Evolutionary conservation across 1,284 basidiomycete species (phyloP), one percentile per base, ranked within the genome.

Genomic region (Apiotrichum veenhuisii): DNA sequence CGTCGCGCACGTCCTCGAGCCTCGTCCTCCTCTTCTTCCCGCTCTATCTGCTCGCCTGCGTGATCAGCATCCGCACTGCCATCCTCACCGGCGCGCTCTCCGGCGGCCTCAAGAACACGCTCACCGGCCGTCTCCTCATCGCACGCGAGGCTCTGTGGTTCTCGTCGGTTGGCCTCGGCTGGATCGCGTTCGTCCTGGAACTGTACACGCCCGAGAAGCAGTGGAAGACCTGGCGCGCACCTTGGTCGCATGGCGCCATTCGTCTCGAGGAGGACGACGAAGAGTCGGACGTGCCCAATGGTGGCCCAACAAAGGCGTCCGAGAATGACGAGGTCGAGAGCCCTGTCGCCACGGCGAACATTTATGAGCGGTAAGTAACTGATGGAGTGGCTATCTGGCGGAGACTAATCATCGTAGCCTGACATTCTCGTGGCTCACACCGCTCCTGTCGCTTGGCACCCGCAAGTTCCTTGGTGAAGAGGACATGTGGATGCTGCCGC

Each of bases 11-110:
- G 11, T 88, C 92, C 0, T 93, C 91, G 0, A 82, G 88, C 0
- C 73, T 85, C 23, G 77, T 93, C 27, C 82, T 97, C 23, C 76
- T 95, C 50, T 93, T 91, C 76, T 95, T 89, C 87, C 88, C 92
- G 0, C 51, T 82, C 4, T 90, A 92, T 66, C 55, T 84, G 12
- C 30, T 82, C 22, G 78, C 79, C 0, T 69, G 84, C 1, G 68
- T 79, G 5, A 72, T 91, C 25, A 85, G 87, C 81, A 78, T 85
- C 0, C 82, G 89, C 5, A 89, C 90, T 0, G 69, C 80, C 42
- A 66, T 82, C 33, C 58, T 72, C 50, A 67, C 69, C 12, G 72
- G 72, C 5, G 58, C 64, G 4, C 59, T 73, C 26, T 62, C 63
- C n/a, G 44, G 36, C 5, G 30, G 55, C 15, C 62, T 71, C 12